Base-by-base conservation (phyloP, 225 moss, liverwort and hornwort genomes). In the Sphagnum contortum region DNA sequence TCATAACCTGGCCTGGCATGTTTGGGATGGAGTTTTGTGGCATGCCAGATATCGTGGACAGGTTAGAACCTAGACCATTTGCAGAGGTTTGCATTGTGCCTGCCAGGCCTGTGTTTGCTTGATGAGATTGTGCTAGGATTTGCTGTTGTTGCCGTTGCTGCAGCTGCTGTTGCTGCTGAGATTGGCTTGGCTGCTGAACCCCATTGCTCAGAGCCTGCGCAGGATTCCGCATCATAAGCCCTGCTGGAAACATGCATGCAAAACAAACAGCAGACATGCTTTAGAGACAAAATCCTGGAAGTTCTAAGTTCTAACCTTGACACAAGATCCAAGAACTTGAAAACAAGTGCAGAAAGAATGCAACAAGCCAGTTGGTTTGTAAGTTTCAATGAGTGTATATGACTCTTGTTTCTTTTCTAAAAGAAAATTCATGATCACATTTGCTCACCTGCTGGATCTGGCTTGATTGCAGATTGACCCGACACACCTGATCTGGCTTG, bases 151-250 rank as follows among this genome's bases (percentile, higher is more conserved):
- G 80, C 48, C 63, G 84, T 58, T 77, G 80, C 47, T 66, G 65
- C 6, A 64, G 79, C 29, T 73, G 89, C 45, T 84, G 81, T 13
- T 79, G 82, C 68, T 83, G 77, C 57, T 85, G 87, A 57, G 82
- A 64, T 63, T 79, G 72, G 57, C 60, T 67, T 53, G 80, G 73
- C 51, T 78, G 69, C 56, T 78, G 72, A 64, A 69, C 81, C 69
- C 84, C 81, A 57, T 76, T 81, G 57, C 69, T 69, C 72, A 85
- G 55, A 2, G 69, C 48, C 58, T 75, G 80, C 55, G 75, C 71
- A 58, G 77, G 60, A 66, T 67, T 81, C 69, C 85, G 76, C 64
- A 85, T 85, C 67, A 69, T 66, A 66, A 78, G 64, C 62, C 69
- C 69, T 75, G 69, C 85, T 81, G 74, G 11, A 71, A 5, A 78